These are phyloP conservation scores for Solanum hybrid DNA, from an alignment of 305 asterid species.

Conservation along the genomic window DNA sequence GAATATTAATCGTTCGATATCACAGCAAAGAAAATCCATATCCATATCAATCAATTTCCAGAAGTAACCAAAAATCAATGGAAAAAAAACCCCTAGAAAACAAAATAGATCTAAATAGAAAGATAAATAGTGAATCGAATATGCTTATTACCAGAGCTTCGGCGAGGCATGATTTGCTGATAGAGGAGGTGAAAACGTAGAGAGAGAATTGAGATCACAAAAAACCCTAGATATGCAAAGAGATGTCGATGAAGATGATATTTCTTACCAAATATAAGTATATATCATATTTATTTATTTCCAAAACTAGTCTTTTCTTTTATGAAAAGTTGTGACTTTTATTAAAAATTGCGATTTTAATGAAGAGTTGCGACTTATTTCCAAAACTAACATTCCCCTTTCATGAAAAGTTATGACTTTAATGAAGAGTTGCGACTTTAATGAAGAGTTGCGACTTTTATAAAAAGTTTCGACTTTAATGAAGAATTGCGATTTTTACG, in stretches of 20 bases:
- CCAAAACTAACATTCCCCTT: no score
- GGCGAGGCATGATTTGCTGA: conserved; percentile 21
- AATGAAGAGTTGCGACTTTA: no score
- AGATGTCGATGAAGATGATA: not conserved
- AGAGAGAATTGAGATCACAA: not conserved
- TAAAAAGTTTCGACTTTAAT: no score
- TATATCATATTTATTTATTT: no score
- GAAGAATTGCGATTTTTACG: no score
- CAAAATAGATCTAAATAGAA: not conserved
- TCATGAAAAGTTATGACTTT: no score
- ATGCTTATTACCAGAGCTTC: conserved; percentile 21
- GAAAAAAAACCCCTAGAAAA: not conserved
- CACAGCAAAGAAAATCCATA: not conserved
- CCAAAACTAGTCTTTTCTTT: no score
- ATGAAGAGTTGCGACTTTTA: no score
- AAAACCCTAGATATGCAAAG: not conserved
- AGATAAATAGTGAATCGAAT: not conserved
- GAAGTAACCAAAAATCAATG: not conserved
- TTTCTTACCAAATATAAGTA: not conserved
- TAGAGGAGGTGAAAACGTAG: not conserved
- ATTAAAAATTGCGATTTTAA: no score
- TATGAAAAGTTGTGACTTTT: no score
- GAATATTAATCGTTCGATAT: not conserved
- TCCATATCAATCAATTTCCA: not conserved
- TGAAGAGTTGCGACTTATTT: no score